A percentile compares a stretch with the other conserved stretches of the same genome.
Evolutionary conservation across 768 basidiomycete genomes (phyloP).

Genomic region (Xanthoconium purpureum): DNA sequence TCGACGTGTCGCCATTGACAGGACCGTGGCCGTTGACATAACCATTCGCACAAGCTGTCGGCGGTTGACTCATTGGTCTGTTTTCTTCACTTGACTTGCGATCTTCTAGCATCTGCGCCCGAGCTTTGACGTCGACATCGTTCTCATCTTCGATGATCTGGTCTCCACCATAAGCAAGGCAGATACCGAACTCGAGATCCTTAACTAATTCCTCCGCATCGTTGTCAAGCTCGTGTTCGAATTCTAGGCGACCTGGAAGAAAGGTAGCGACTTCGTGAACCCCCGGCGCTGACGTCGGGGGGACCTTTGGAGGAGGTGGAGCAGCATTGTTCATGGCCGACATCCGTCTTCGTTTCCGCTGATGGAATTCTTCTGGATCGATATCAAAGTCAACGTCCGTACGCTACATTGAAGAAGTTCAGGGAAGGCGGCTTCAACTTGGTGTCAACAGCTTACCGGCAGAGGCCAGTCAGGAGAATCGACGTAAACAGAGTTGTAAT

Average conservation of each 20-base stretch:
- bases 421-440: constrained; percentile 1
- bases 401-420: constrained; percentile 7
- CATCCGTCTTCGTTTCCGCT: constrained; percentile 85
- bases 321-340: constrained; percentile 66
- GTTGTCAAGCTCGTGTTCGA: constrained; percentile 96
- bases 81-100: constrained; percentile 25
- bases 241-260: constrained; percentile 96
- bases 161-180: constrained; percentile 80
- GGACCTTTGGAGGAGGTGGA: constrained; percentile 60
- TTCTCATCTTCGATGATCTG: constrained; percentile 74
- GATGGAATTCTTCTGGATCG: constrained; percentile 81
- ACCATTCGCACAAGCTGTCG: constrained; percentile 23
- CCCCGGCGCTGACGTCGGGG: constrained; percentile 85
- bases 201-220: constrained; percentile 95
- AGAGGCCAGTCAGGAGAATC: constrained; percentile 76
- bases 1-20: constrained; percentile 36
- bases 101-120: constrained; percentile 41
- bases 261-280: constrained; percentile 91
- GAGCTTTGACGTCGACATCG: constrained; percentile 66
- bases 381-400: constrained; percentile 65
- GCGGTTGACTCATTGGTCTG: constrained; percentile 23
- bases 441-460: constrained; percentile 52
- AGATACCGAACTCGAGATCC: constrained; percentile 94
- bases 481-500: constrained; percentile 82
- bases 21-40: constrained; percentile 34